Percentiles rank a stretch among this genome's conserved stretches.
Conservation (phyloP, 2,329 filamentous ascomycete genomes). For the Bretziella fagacearum region DNA sequence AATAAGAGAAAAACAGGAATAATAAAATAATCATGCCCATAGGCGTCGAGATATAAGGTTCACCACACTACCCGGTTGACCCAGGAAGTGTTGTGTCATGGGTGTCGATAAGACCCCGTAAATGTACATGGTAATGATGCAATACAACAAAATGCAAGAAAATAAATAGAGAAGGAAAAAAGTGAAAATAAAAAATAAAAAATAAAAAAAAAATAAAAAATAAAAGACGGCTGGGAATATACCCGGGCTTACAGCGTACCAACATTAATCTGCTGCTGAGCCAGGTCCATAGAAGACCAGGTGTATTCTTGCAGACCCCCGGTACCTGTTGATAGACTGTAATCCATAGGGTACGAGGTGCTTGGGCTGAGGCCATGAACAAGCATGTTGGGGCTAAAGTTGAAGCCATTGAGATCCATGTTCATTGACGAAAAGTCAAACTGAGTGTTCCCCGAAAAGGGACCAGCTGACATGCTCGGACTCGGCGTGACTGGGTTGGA, state of each 20-base stretch:
- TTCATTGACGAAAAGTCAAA: neutral
- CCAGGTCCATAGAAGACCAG: neutral
- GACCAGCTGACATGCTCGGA: neutral
- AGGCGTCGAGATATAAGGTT: too few species aligned
- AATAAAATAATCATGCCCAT: too few species aligned
- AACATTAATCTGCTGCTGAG: neutral
- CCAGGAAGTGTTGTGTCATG: too few species aligned
- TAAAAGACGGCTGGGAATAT: too few species aligned
- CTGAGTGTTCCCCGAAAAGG: neutral
- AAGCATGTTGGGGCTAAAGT: neutral
- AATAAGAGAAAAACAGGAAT: too few species aligned
- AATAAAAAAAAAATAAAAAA: neutral
- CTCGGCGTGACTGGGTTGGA: constrained; percentile 1
- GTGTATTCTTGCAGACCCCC: neutral
- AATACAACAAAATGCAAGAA: too few species aligned
- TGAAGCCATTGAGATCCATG: neutral
- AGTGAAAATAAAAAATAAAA: neutral
- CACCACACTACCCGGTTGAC: too few species aligned
- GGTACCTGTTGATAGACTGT: neutral
- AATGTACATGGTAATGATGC: too few species aligned
- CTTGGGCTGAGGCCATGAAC: neutral
- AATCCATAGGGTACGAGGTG: neutral
- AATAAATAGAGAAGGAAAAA: neutral
- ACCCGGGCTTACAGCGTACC: neutral
- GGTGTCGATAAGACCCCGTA: too few species aligned